phyloP scores from a whole-genome alignment of 202 grass and related monocot species.

The Setaria viridis region DNA sequence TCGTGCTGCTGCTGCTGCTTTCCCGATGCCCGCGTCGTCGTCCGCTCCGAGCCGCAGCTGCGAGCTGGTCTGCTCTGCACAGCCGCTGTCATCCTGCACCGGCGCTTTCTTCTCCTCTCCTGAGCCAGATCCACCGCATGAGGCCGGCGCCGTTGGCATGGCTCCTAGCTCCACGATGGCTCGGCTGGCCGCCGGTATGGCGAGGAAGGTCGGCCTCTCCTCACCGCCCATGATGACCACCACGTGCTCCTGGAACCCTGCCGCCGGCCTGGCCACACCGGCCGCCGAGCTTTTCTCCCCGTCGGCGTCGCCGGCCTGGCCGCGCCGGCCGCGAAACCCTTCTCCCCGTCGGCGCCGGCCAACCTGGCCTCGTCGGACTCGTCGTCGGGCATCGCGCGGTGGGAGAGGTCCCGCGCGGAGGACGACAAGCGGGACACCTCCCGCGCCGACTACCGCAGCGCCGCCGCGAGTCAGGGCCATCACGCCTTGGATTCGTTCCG shows the following conservation, averaged over 20 bases:
- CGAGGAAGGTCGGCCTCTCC: slow-evolving; percentile 69
- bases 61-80: slow-evolving; percentile 25
- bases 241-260: slow-evolving; percentile 56
- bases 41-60: not conserved
- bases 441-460: slow-evolving; percentile 48
- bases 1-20: slow-evolving; percentile 20
- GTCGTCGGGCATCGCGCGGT: slow-evolving; percentile 32
- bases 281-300: slow-evolving; percentile 58
- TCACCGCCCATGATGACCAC: slow-evolving; percentile 92
- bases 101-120: not conserved
- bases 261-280: slow-evolving; percentile 31
- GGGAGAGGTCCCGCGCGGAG: slow-evolving; percentile 44
- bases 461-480: slow-evolving; percentile 48
- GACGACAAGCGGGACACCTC: slow-evolving; percentile 50
- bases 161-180: slow-evolving; percentile 19
- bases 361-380: slow-evolving; percentile 49
- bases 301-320: not conserved
- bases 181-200: slow-evolving; percentile 61
- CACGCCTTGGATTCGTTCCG: not conserved
- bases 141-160: not conserved
- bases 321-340: not conserved
- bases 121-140: not conserved
- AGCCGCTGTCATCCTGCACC: not conserved
- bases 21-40: not conserved
- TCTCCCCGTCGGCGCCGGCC: slow-evolving; percentile 24